These are phyloP conservation scores for Rugonectria rugulosa DNA, from an alignment of 2,329 filamentous ascomycete genomes.

Conservation along the genomic window DNA sequence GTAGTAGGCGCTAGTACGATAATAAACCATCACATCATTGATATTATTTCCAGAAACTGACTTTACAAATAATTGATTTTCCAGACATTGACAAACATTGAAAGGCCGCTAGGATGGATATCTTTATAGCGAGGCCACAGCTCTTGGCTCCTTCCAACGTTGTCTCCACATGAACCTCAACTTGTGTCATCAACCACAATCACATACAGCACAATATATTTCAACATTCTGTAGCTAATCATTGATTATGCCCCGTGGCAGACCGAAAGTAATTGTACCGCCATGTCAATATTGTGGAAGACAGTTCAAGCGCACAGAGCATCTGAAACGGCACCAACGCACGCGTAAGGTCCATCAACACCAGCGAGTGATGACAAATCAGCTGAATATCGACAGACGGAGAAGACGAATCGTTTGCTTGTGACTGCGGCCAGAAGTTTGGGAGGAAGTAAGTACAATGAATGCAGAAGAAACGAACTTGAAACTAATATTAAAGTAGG, in stretches of 20 bases:
- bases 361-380: neutral
- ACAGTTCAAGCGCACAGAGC: constrained; percentile 1
- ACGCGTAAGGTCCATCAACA: neutral
- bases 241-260: constrained; percentile 1
- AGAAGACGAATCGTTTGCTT: neutral
- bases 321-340: neutral
- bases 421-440: neutral
- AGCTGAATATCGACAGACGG: neutral
- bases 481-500: neutral
- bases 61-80: no score
- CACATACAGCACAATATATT: no score
- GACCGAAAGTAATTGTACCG: neutral
- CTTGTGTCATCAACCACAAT: no score
- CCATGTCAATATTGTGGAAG: neutral
- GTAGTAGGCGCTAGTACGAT: no score
- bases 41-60: no score
- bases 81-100: no score
- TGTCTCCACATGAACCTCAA: no score
- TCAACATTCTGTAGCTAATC: no score
- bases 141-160: no score
- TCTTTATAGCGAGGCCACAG: no score
- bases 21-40: no score
- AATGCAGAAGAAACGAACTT: neutral
- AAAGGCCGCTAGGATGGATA: no score
- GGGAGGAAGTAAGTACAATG: neutral